Evolutionary conservation across 2,329 filamentous ascomycete species (phyloP).

Genomic region (Fusarium citri): DNA sequence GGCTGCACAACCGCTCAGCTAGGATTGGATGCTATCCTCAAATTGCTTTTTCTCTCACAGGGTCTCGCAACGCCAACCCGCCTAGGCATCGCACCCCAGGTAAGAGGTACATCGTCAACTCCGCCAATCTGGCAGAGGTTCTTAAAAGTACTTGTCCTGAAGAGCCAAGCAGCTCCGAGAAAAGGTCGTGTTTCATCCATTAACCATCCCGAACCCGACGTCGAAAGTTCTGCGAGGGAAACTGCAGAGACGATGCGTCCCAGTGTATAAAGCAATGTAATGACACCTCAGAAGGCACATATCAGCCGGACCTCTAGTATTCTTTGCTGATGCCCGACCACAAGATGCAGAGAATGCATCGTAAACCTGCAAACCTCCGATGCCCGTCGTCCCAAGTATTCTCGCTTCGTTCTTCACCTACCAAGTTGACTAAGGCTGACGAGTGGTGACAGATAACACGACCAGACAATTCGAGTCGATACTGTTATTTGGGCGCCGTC

Average conservation of each 20-base stretch:
- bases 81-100: constrained; percentile 27
- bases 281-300: constrained; percentile 17
- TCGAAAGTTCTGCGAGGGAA: constrained; percentile 10
- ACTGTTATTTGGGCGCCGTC: constrained; percentile 4
- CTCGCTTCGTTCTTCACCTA: constrained; percentile 15
- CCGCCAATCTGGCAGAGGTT: constrained; percentile 25
- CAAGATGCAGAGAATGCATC: constrained; percentile 18
- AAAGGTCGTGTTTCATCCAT: constrained; percentile 15
- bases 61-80: constrained; percentile 34
- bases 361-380: constrained; percentile 22
- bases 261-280: constrained; percentile 25
- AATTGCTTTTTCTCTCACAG: constrained; percentile 37
- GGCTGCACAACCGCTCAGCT: constrained; percentile 41
- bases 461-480: constrained; percentile 2
- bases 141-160: constrained; percentile 31
- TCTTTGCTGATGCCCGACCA: not conserved
- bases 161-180: constrained; percentile 20
- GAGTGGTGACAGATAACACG: constrained; percentile 22
- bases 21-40: constrained; percentile 39
- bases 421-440: constrained; percentile 34
- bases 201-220: constrained; percentile 15
- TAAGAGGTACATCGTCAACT: constrained; percentile 37
- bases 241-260: constrained; percentile 12
- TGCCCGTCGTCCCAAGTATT: not conserved
- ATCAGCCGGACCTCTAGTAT: constrained; percentile 17